A percentile compares a stretch with the other conserved stretches of the same genome.
Conservation (phyloP, 805 yeast species). For the Candida manassasensis region DNA sequence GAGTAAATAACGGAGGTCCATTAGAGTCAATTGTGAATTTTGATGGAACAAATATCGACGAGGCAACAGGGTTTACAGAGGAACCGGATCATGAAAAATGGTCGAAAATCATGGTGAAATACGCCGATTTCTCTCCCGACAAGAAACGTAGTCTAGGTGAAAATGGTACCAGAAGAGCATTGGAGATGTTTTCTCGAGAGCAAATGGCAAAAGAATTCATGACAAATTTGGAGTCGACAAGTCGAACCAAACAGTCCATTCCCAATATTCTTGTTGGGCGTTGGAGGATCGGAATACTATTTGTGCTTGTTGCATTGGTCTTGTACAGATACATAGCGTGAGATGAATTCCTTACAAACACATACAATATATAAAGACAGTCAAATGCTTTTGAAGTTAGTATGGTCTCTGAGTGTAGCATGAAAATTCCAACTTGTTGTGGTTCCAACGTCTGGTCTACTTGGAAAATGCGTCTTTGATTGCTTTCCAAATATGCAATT, state of each 20-base stretch:
- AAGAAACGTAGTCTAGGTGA: constrained; percentile 23
- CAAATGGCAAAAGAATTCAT: constrained; percentile 36
- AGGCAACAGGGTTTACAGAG: constrained; percentile 63
- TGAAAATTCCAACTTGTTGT: too few species aligned
- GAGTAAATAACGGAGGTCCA: constrained; percentile 90
- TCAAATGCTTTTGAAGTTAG: too few species aligned
- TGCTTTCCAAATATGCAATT: constrained; percentile 25
- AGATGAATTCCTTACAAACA: background rate
- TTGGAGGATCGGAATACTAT: constrained; percentile 13
- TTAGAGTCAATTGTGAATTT: constrained; percentile 60
- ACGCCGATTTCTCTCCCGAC: constrained; percentile 17
- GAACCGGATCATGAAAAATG: constrained; percentile 47
- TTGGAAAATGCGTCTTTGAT: constrained; percentile 24
- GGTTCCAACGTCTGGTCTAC: background rate
- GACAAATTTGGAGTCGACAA: constrained; percentile 11
- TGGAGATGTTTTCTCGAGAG: constrained; percentile 39
- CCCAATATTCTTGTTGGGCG: background rate
- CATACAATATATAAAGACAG: constrained; percentile 1
- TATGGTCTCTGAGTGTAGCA: too few species aligned
- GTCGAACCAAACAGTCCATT: background rate
- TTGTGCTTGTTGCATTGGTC: constrained; percentile 8
- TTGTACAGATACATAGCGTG: constrained; percentile 2
- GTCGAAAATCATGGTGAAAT: constrained; percentile 46
- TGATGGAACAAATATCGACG: constrained; percentile 19
- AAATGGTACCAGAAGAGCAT: constrained; percentile 35